Evolutionary conservation across 2,329 filamentous ascomycete genomes (phyloP).

Genomic region (Aureobasidium sp.): DNA sequence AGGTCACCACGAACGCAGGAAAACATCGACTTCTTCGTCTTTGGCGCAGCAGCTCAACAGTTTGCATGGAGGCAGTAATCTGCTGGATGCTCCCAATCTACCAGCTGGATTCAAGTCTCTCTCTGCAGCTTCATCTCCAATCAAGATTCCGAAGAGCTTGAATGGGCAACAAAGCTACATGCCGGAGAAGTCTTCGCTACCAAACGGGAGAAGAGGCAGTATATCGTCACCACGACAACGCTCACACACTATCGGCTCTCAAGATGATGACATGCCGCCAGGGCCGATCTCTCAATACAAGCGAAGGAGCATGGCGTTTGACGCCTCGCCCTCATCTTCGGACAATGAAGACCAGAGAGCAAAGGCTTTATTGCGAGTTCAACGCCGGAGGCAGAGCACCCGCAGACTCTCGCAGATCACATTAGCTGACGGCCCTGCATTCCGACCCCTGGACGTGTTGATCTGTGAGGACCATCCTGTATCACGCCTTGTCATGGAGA

Average conservation of each 20-base stretch:
- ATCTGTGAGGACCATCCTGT: constrained; percentile 98
- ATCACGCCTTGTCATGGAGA: constrained; percentile 97
- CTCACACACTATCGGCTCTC: constrained; percentile 88
- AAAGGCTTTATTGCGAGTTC: constrained; percentile 83
- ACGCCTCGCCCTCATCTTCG: constrained; percentile 93
- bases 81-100: constrained; percentile 64
- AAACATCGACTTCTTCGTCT: constrained; percentile 80
- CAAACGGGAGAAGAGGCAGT: constrained; percentile 26
- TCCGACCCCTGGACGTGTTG: constrained; percentile 84
- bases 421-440: constrained; percentile 73
- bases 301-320: constrained; percentile 86
- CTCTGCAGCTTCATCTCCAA: constrained; percentile 49
- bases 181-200: constrained; percentile 31
- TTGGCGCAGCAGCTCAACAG: constrained; percentile 72
- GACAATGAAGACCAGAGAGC: constrained; percentile 94
- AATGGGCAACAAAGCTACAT: constrained; percentile 43
- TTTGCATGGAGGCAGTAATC: constrained; percentile 53
- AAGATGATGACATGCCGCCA: constrained; percentile 74
- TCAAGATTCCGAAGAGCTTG: constrained; percentile 41
- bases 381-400: constrained; percentile 92
- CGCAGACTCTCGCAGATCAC: constrained; percentile 86
- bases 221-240: constrained; percentile 58
- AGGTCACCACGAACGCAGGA: constrained; percentile 73
- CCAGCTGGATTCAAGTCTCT: constrained; percentile 43
- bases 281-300: constrained; percentile 63